phyloP scores from a whole-genome alignment of 2,329 filamentous ascomycete genomes.

The Epichloe gansuensis region DNA sequence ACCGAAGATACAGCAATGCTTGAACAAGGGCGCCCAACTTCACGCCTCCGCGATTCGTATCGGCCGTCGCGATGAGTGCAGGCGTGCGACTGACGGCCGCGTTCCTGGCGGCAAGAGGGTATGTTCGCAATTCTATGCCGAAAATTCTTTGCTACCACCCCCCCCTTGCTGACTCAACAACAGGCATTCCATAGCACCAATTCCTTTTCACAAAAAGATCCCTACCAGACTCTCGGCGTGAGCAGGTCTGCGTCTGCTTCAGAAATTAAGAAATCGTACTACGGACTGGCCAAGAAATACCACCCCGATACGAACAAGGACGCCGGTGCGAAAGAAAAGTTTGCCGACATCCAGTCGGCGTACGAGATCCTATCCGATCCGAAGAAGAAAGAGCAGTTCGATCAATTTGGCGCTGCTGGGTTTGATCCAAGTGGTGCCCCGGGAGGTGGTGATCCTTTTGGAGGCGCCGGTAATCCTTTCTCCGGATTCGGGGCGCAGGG shows the following conservation, averaged over 20 bases:
- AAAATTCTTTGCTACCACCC: neutral
- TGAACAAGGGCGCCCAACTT: conserved; percentile 25
- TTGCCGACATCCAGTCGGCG: conserved; percentile 80
- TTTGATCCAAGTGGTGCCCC: conserved; percentile 66
- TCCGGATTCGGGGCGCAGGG: conserved; percentile 37
- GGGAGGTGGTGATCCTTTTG: conserved; percentile 47
- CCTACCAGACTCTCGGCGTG: conserved; percentile 79
- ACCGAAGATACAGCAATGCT: conserved; percentile 25
- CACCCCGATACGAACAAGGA: conserved; percentile 99
- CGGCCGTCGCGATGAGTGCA: conserved; percentile 10
- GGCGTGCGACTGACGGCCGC: conserved; percentile 8
- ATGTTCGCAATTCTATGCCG: neutral
- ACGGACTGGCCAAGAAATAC: conserved; percentile 91
- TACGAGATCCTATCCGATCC: conserved; percentile 91
- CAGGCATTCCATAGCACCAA: conserved; percentile 50
- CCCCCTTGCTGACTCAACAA: neutral
- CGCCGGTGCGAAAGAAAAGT: conserved; percentile 81
- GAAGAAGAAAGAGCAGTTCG: conserved; percentile 84
- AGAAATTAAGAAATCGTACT: conserved; percentile 98
- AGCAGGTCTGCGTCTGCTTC: conserved; percentile 63
- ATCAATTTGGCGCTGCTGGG: conserved; percentile 77
- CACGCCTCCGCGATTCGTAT: conserved; percentile 19
- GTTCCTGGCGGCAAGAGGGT: conserved; percentile 18
- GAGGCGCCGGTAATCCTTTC: conserved; percentile 53
- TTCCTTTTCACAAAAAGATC: conserved; percentile 51